A percentile compares a stretch with the other conserved stretches of the same genome.
Evolutionary conservation across 805 yeast genomes (phyloP).

Genomic region (Pichia ethanolica): DNA sequence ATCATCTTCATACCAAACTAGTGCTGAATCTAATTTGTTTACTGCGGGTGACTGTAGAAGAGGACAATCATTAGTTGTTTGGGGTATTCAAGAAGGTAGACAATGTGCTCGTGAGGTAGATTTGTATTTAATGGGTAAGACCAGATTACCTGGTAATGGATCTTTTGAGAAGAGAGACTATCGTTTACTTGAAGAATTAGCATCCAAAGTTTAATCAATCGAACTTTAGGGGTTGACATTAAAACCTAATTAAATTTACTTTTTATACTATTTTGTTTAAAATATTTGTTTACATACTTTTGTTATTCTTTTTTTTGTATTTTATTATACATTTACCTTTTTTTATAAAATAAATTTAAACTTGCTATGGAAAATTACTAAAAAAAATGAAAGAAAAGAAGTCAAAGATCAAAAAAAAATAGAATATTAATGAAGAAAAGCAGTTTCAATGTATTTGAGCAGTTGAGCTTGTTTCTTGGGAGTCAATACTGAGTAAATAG

Average conservation of each 20-base stretch:
- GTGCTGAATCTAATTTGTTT: constrained; percentile 58
- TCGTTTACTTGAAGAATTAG: constrained; percentile 68
- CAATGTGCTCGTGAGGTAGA: constrained; percentile 97
- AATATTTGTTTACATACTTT: background rate
- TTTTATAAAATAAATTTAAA: no score
- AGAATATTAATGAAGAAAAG: no score
- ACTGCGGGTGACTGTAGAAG: constrained; percentile 99
- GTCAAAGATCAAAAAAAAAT: no score
- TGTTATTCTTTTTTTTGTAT: background rate
- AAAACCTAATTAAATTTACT: no score
- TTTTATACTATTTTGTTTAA: background rate
- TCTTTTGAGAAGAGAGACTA: constrained; percentile 82
- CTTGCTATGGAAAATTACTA: no score
- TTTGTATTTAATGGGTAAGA: constrained; percentile 62
- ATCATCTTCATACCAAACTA: constrained; percentile 60
- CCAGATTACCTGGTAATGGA: constrained; percentile 90
- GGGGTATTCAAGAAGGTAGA: constrained; percentile 99
- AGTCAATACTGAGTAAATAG: no score
- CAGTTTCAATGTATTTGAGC: no score
- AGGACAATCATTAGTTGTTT: constrained; percentile 95
- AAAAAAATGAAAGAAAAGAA: no score
- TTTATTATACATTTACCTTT: background rate
- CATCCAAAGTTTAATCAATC: constrained; percentile 40
- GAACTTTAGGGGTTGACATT: no score
- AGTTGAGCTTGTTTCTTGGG: no score